These are phyloP conservation scores for Iberis pinnata DNA, from an alignment of 345 rosid species.

Conservation along the genomic window DNA sequence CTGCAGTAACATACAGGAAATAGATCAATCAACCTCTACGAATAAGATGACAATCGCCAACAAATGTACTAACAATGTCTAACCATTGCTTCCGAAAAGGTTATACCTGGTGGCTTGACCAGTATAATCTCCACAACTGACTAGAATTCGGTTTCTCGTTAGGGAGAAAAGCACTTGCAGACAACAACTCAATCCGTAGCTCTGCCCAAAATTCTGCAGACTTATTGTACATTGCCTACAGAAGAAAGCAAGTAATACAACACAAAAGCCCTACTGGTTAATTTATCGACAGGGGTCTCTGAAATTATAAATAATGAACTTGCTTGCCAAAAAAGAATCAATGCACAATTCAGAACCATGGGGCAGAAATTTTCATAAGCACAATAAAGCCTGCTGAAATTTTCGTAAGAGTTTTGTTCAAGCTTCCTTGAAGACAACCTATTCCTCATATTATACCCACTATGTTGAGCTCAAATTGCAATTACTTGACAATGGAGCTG, in stretches of 20 bases:
- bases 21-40: constrained; percentile 7
- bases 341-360: neutral
- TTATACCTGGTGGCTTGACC: constrained; percentile 97
- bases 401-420: constrained; percentile 10
- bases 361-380: constrained; percentile 9
- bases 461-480: constrained; percentile 3
- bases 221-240: constrained; percentile 80
- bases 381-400: constrained; percentile 12
- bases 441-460: constrained; percentile 1
- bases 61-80: constrained; percentile 4
- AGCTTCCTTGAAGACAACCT: constrained; percentile 6
- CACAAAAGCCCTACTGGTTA: constrained; percentile 6
- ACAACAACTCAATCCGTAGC: constrained; percentile 84
- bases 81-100: constrained; percentile 8
- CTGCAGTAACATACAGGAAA: constrained; percentile 39
- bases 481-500: constrained; percentile 15
- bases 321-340: constrained; percentile 15
- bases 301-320: constrained; percentile 9
- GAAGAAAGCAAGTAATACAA: constrained; percentile 17
- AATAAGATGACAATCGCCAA: constrained; percentile 17
- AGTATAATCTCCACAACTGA: constrained; percentile 95
- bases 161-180: constrained; percentile 67
- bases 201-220: constrained; percentile 99
- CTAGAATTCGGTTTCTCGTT: constrained; percentile 76
- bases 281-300: constrained; percentile 9